These are phyloP conservation scores for Gossypium schwendimanii DNA, from an alignment of 441 rosid genomes.

Conservation along the genomic window DNA sequence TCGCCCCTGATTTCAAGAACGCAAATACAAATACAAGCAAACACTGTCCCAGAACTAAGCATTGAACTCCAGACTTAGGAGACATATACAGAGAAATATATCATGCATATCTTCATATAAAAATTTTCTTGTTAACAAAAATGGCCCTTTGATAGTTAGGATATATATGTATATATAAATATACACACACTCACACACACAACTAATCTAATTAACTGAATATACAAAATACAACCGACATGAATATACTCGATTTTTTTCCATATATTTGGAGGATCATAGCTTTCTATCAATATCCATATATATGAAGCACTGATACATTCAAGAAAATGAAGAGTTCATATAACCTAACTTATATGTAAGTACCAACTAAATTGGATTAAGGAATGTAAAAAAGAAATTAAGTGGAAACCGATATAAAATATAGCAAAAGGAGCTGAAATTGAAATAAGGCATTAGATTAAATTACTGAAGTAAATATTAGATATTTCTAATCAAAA, in stretches of 20 bases:
- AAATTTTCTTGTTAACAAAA: neutral
- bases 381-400: neutral
- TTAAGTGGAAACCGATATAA: neutral
- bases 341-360: neutral
- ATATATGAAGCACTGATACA: neutral
- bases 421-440: neutral
- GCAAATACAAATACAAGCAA: neutral
- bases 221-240: neutral
- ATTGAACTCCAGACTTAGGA: neutral
- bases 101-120: neutral
- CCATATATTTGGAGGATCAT: neutral
- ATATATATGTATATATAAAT: neutral
- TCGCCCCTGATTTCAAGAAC: neutral
- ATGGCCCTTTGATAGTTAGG: neutral
- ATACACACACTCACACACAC: neutral
- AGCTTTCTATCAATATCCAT: neutral
- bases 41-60: neutral
- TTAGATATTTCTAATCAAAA: neutral
- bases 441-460: neutral
- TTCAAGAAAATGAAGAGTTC: neutral
- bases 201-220: neutral
- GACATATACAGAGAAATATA: neutral
- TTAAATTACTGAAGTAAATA: neutral
- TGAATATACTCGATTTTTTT: neutral
- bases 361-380: neutral